Evolutionary conservation across 192 early-diverging fungal species (phyloP), one percentile per base, ranked within the genome.

Genomic region (Piromyces sp.): DNA sequence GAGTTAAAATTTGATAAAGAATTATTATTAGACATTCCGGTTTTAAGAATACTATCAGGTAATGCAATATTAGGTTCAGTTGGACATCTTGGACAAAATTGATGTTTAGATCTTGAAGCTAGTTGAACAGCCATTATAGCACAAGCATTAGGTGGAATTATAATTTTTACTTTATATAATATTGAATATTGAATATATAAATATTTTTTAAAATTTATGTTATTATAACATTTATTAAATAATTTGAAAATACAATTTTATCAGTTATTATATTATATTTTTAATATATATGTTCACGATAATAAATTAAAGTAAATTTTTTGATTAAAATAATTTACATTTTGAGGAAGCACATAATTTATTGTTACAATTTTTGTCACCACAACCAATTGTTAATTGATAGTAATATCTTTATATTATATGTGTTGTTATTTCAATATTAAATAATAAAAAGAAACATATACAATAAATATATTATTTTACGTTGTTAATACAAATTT

Each of bases 311-410:
- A n/a, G n/a, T n/a, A n/a, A n/a, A n/a, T n/a, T n/a, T n/a, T n/a
- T n/a, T n/a, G n/a, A n/a, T n/a, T n/a, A n/a, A n/a, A n/a, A n/a
- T n/a, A n/a, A n/a, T n/a, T 38, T 68, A 68, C 51, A 68, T 68
- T 68, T 68, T 68, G 51, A 83, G 12, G 86, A 86, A 9, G 86
- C 86, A 80, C 89, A 90, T 36, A 87, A 84, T 78, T 87, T 87
- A 30, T 84, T 82, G 30, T 58, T 83, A 83, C 89, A 90, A 26
- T 79, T 40, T 11, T 80, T 26, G 28, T 84, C 84, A 15, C 87
- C 86, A 82, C 89, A 90, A 7, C 89, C 89, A 4, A 83, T 58
- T 9, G 85, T 83, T 68, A 90, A 85, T 83, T 90, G 89, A 81
- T 86, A 88, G 83, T 87, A 90, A 81, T 89, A 90, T 80, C 88